phyloP scores from a whole-genome alignment of 1,139 yeast genomes.

The Hanseniaspora uvarum region DNA sequence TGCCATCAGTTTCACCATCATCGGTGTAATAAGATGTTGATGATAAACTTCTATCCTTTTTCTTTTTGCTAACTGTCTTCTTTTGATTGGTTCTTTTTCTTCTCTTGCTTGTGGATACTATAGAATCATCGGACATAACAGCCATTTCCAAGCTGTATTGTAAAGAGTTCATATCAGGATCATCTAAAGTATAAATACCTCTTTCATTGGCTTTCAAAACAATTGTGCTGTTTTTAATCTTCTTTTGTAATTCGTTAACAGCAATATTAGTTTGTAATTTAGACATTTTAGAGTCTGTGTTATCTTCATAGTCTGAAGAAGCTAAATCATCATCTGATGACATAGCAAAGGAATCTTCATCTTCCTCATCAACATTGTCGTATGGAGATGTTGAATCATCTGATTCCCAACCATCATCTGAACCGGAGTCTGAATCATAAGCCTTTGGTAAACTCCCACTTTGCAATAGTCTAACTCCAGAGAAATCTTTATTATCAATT shows the following conservation, averaged over 20 bases:
- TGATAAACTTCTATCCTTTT: slow-evolving; percentile 40
- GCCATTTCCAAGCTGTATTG: slow-evolving; percentile 54
- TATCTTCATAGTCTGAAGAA: slow-evolving; percentile 5
- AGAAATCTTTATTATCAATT: slow-evolving; percentile 38
- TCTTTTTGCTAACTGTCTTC: slow-evolving; percentile 29
- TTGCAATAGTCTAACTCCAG: slow-evolving; percentile 38
- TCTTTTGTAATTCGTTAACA: slow-evolving; percentile 10
- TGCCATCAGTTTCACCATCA: slow-evolving; percentile 26
- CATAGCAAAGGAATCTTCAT: slow-evolving; percentile 1
- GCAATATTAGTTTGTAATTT: slow-evolving; percentile 16
- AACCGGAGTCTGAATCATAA: slow-evolving; percentile 22
- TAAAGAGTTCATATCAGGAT: slow-evolving; percentile 28
- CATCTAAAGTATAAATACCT: slow-evolving; percentile 2
- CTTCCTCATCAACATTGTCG: too few species aligned
- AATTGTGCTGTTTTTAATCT: slow-evolving; percentile 10
- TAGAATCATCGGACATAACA: slow-evolving; percentile 70
- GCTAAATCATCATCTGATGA: slow-evolving; percentile 7
- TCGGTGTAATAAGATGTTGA: slow-evolving; percentile 35
- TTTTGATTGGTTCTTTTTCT: slow-evolving; percentile 19
- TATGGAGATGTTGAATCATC: slow-evolving; percentile 26
- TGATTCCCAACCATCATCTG: slow-evolving; percentile 22
- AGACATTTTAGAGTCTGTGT: slow-evolving; percentile 16
- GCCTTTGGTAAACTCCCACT: slow-evolving; percentile 29
- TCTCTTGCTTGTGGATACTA: slow-evolving; percentile 37
- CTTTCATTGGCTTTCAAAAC: neutral